phyloP scores from a whole-genome alignment of 352 stramenopile genomes.

The Globisporangium polare region DNA sequence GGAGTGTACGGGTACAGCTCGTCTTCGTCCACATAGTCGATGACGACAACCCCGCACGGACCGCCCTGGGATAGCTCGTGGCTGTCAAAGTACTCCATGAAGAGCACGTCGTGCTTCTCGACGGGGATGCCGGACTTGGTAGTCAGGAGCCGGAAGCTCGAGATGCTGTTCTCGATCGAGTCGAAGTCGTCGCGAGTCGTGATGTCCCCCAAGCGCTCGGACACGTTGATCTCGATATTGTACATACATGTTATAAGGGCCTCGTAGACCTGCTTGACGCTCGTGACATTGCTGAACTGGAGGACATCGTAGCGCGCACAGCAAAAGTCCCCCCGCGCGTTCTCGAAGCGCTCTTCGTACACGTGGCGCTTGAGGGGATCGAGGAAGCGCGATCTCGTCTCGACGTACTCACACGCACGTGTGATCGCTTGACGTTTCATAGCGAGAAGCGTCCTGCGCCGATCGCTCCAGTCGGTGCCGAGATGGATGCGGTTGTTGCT shows the following conservation, averaged over 20 bases:
- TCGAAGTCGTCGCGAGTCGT: conserved; percentile 22
- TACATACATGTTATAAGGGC: background rate
- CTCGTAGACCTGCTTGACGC: background rate
- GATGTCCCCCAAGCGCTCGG: conserved; percentile 6
- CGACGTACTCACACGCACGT: conserved; percentile 30
- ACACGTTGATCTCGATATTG: background rate
- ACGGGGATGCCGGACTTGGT: conserved; percentile 20
- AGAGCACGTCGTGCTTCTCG: background rate
- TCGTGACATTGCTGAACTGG: conserved; percentile 3
- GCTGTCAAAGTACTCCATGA: background rate
- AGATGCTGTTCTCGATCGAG: conserved; percentile 17
- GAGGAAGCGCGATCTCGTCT: conserved; percentile 43
- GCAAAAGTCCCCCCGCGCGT: conserved; percentile 36
- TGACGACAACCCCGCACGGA: background rate
- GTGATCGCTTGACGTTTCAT: conserved; percentile 37
- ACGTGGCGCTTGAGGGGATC: conserved; percentile 28
- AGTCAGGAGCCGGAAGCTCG: conserved; percentile 31
- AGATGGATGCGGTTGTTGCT: conserved; percentile 39
- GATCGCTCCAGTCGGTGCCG: conserved; percentile 20
- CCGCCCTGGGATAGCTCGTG: background rate
- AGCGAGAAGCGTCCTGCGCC: conserved; percentile 22
- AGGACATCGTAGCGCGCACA: conserved; percentile 37
- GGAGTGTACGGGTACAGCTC: background rate
- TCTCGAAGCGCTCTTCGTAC: conserved; percentile 41
- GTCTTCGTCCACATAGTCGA: background rate